Percentiles rank a stretch among this genome's conserved stretches.
These are phyloP conservation scores for Ceratocystis colombiana DNA, from an alignment of 2,329 filamentous ascomycete genomes.

Conservation along the genomic window DNA sequence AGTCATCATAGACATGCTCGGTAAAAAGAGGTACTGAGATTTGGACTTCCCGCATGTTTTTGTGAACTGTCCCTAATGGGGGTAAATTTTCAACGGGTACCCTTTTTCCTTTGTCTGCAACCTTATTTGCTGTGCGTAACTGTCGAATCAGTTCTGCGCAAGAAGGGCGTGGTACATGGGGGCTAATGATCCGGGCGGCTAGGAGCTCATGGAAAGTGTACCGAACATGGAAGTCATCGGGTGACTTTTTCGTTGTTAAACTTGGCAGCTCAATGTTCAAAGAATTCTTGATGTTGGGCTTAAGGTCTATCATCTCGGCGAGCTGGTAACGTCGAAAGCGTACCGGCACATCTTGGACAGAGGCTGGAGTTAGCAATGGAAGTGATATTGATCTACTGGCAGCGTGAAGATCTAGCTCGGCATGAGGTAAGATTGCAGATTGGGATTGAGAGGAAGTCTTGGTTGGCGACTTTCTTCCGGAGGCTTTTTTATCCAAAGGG, in stretches of 20 bases:
- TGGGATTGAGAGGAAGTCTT: too few species aligned
- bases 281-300: background rate
- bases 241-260: background rate
- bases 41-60: slow-evolving; percentile 5
- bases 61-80: background rate
- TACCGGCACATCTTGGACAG: background rate
- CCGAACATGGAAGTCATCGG: slow-evolving; percentile 13
- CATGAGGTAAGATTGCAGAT: background rate
- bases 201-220: slow-evolving; percentile 21
- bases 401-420: background rate
- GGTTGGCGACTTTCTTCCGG: too few species aligned
- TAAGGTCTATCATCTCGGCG: background rate
- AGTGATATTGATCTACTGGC: too few species aligned
- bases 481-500: background rate
- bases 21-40: slow-evolving; percentile 15
- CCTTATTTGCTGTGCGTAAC: background rate
- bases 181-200: slow-evolving; percentile 4
- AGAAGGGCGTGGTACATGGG: slow-evolving; percentile 18
- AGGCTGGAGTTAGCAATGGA: background rate
- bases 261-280: background rate
- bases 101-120: background rate
- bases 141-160: slow-evolving; percentile 21
- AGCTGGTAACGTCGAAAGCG: background rate
- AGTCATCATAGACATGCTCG: background rate
- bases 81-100: background rate